phyloP scores from a whole-genome alignment of 2,329 filamentous ascomycete genomes.

The Aspergillus hortae region DNA sequence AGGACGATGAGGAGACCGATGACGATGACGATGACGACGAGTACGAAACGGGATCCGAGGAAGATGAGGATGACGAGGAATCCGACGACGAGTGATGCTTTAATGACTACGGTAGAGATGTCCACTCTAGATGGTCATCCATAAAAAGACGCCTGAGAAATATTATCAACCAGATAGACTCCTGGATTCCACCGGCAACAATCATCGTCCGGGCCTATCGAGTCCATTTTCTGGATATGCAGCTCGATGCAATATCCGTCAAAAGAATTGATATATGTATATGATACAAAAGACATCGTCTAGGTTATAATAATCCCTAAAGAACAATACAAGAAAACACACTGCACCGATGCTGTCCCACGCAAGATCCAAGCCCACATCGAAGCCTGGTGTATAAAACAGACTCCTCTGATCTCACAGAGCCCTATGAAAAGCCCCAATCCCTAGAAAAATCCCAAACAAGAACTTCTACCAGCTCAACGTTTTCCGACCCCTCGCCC shows the following conservation, averaged over 20 bases:
- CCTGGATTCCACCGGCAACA: too few relatives aligned
- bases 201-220: too few relatives aligned
- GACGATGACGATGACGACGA: slow-evolving; percentile 49
- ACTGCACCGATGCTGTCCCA: too few relatives aligned
- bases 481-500: slow-evolving; percentile 50
- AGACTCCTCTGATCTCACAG: neutral
- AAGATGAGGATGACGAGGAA: slow-evolving; percentile 45
- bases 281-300: too few relatives aligned
- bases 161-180: too few relatives aligned
- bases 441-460: neutral
- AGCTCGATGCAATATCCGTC: too few relatives aligned
- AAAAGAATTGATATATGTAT: too few relatives aligned
- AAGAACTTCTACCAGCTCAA: slow-evolving; percentile 47
- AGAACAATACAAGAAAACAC: too few relatives aligned
- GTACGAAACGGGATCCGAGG: slow-evolving; percentile 45
- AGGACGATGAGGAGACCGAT: slow-evolving; percentile 52
- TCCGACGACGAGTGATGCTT: slow-evolving; percentile 25
- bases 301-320: too few relatives aligned
- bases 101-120: neutral
- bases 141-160: neutral
- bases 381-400: neutral
- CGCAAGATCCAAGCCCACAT: too few relatives aligned
- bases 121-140: neutral
- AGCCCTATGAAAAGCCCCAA: neutral
- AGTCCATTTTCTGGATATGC: too few relatives aligned